These are phyloP conservation scores for Neurospora crassa DNA, from an alignment of 2,329 filamentous ascomycete genomes.

Conservation along the genomic window DNA sequence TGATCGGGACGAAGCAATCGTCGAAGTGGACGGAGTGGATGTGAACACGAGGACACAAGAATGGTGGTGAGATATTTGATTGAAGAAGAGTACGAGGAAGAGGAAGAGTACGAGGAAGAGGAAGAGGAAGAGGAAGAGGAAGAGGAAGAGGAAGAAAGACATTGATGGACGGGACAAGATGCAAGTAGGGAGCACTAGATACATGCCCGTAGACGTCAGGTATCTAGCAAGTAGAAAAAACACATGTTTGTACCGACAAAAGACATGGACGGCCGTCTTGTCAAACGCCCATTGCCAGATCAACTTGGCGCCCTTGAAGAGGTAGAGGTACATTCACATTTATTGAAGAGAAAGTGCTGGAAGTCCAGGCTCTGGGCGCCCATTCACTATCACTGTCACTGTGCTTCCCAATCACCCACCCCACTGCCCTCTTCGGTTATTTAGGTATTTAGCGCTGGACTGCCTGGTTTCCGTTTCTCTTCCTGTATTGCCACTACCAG, in stretches of 20 bases:
- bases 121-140: background rate
- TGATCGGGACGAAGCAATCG: conserved; percentile 52
- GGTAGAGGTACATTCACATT: background rate
- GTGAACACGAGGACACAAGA: background rate
- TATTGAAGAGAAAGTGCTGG: background rate
- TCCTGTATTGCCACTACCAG: too few species aligned
- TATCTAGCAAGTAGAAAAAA: background rate
- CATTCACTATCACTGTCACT: too few species aligned
- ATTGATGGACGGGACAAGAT: background rate
- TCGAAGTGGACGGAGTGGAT: background rate
- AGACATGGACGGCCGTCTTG: background rate
- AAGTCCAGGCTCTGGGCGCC: background rate
- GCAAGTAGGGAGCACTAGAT: background rate
- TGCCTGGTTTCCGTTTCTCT: too few species aligned
- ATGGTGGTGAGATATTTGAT: background rate
- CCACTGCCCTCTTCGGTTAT: too few species aligned
- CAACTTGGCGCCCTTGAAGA: background rate
- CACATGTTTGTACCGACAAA: background rate
- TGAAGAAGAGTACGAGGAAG: background rate
- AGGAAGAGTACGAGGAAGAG: background rate
- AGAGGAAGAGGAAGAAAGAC: background rate
- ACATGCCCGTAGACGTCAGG: background rate
- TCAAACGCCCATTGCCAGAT: background rate
- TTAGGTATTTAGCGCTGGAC: too few species aligned
- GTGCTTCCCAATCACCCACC: too few species aligned